Evolutionary conservation across 192 early-diverging fungal genomes (phyloP).

Genomic region (Piromyces finnis): DNA sequence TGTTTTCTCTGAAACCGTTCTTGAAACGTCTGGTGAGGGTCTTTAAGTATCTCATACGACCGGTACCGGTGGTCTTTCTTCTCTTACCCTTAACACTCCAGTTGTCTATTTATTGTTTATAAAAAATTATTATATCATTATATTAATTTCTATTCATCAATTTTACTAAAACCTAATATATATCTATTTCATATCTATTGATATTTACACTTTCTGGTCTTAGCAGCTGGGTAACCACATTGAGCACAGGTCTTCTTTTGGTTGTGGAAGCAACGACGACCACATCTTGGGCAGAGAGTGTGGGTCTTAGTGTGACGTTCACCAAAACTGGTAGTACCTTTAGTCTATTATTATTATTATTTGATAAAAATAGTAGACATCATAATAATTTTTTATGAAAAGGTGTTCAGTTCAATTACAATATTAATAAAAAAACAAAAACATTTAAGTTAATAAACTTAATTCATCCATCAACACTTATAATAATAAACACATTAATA

Average conservation of each 20-base stretch:
- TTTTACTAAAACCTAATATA: no score
- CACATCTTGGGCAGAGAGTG: conserved; percentile 95
- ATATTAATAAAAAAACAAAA: no score
- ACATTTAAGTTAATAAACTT: no score
- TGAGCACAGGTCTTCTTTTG: conserved; percentile 99
- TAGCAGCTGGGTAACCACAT: conserved; percentile 96
- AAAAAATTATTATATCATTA: no score
- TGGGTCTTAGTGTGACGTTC: conserved; percentile 99
- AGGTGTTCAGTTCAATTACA: no score
- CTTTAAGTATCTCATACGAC: conserved; percentile 94
- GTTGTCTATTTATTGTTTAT: conserved; percentile 61
- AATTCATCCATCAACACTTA: no score
- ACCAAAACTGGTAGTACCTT: conserved; percentile 98
- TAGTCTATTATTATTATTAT: conserved; percentile 41
- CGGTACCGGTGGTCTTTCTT: conserved; percentile 99
- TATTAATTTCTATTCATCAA: no score
- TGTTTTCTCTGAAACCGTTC: conserved; percentile 82
- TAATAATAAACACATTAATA: no score
- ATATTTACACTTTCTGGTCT: conserved; percentile 77
- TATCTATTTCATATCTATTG: not conserved
- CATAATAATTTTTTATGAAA: no score
- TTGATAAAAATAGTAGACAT: no score
- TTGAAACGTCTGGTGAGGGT: conserved; percentile 80
- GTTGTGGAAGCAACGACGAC: conserved; percentile 93
- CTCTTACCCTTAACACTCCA: conserved; percentile 92